These are phyloP conservation scores for Geotrichum phurueaensis DNA, from an alignment of 1,139 yeast genomes.

Conservation along the genomic window DNA sequence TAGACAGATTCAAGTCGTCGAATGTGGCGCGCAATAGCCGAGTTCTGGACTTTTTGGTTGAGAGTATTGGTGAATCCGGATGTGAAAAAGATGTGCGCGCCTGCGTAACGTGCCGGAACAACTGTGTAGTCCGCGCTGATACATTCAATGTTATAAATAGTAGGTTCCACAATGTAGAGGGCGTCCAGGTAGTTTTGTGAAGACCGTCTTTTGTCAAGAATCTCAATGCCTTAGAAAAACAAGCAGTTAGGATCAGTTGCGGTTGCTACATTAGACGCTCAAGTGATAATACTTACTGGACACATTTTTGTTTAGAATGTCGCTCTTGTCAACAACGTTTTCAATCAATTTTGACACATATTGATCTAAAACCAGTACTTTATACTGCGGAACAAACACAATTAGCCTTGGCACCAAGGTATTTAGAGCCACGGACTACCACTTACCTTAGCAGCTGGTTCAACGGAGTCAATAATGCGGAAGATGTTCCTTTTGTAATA, in stretches of 20 bases:
- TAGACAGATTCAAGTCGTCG: constrained; percentile 26
- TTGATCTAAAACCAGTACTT: constrained; percentile 40
- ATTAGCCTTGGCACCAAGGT: not conserved
- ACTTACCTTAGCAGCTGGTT: constrained; percentile 31
- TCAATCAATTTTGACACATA: constrained; percentile 35
- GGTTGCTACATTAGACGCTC: not conserved
- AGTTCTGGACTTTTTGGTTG: constrained; percentile 25
- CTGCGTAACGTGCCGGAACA: constrained; percentile 50
- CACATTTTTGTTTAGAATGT: constrained; percentile 37
- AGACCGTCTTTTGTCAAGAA: constrained; percentile 47
- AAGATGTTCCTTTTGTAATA: constrained; percentile 19
- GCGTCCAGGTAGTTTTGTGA: constrained; percentile 52
- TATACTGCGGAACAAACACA: constrained; percentile 29
- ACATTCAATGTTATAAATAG: constrained; percentile 50
- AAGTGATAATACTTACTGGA: constrained; percentile 26
- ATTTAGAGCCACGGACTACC: not conserved
- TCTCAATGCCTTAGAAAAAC: constrained; percentile 41
- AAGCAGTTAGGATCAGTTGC: not conserved
- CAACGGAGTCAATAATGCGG: constrained; percentile 33
- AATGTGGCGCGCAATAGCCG: constrained; percentile 26
- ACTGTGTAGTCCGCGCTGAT: constrained; percentile 52
- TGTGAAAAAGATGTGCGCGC: constrained; percentile 51
- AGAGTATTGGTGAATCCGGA: constrained; percentile 41
- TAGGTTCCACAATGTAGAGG: constrained; percentile 53
- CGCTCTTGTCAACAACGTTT: constrained; percentile 35